phyloP scores from a whole-genome alignment of 208 protist species.

The Crithidia mellificae region DNA sequence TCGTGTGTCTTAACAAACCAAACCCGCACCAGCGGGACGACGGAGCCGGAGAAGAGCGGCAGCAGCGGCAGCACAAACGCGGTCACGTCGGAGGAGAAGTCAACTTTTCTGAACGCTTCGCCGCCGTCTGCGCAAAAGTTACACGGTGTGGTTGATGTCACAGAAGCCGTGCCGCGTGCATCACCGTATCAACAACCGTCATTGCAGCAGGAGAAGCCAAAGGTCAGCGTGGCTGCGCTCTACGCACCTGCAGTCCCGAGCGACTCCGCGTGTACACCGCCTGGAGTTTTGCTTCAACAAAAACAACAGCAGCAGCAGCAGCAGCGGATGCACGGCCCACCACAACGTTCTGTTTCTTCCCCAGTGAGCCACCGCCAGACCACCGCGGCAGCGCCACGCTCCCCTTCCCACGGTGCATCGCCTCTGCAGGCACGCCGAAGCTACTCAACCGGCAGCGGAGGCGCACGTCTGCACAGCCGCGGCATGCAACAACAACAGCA shows the following conservation, averaged over 20 bases:
- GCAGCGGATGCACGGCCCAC: neutral
- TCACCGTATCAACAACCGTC: too few species aligned
- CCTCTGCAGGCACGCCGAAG: slow-evolving; percentile 7
- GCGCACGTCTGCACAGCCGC: too few species aligned
- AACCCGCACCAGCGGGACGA: slow-evolving; percentile 6
- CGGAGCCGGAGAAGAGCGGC: neutral
- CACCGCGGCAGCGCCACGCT: neutral
- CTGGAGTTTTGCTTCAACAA: too few species aligned
- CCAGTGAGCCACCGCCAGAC: neutral
- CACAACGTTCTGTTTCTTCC: neutral
- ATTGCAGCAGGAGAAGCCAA: too few species aligned
- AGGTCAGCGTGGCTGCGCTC: too few species aligned
- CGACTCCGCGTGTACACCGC: too few species aligned
- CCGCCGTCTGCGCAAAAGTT: neutral
- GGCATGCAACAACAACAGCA: slow-evolving; percentile 14
- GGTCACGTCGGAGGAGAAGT: neutral
- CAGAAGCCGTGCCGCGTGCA: neutral
- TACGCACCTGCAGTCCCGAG: too few species aligned
- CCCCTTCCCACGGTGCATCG: neutral
- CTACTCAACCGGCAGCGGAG: slow-evolving; percentile 13
- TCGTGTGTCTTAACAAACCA: slow-evolving; percentile 3
- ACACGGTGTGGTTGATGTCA: neutral
- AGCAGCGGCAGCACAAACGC: too few species aligned
- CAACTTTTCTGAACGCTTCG: neutral
- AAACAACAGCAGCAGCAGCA: neutral